Conservation (phyloP, 352 stramenopile species). For the Pythium periplocum region DNA sequence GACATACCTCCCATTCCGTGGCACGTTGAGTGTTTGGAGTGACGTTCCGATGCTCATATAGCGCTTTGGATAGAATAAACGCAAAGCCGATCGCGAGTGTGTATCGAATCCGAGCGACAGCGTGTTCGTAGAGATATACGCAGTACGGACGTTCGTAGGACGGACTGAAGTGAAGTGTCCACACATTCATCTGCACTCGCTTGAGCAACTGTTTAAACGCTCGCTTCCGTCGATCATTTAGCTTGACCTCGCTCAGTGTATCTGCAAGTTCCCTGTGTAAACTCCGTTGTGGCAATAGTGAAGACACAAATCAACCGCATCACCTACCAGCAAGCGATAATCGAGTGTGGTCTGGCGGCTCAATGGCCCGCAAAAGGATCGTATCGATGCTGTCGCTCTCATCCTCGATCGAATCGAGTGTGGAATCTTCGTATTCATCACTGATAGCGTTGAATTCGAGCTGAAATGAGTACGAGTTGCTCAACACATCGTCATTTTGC, state of each 20-base stretch:
- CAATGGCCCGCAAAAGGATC: conserved; percentile 23
- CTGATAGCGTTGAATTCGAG: too few relatives aligned
- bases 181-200: conserved; percentile 31
- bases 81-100: conserved; percentile 25
- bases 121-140: conserved; percentile 23
- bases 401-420: background rate
- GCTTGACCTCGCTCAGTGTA: conserved; percentile 28
- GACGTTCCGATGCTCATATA: conserved; percentile 16
- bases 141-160: conserved; percentile 27
- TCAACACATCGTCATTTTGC: too few relatives aligned
- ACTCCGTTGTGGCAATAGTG: too few relatives aligned
- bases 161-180: conserved; percentile 29
- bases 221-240: conserved; percentile 21
- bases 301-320: background rate
- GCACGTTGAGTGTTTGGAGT: background rate
- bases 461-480: too few relatives aligned
- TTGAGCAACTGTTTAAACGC: conserved; percentile 32
- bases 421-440: too few relatives aligned
- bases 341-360: conserved; percentile 26
- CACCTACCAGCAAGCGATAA: conserved; percentile 13
- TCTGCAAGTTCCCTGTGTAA: conserved; percentile 8
- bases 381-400: conserved; percentile 11
- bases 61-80: conserved; percentile 23
- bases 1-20: too few relatives aligned
- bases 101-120: conserved; percentile 28